Conservation (phyloP, 1,284 basidiomycete species). For the Cronartium ribicola region DNA sequence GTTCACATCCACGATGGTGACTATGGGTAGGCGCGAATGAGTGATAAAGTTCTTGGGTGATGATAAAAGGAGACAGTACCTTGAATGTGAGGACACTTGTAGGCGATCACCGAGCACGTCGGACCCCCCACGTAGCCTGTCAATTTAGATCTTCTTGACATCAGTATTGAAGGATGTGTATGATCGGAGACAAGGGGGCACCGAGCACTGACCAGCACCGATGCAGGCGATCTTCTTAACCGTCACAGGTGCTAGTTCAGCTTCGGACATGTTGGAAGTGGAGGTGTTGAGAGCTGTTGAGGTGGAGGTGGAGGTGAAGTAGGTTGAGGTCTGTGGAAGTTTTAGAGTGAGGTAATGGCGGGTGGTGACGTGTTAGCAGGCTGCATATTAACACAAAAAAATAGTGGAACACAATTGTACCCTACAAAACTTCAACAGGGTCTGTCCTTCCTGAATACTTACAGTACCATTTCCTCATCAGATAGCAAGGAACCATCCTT, state of each 20-base stretch:
- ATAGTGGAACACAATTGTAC: too few species aligned
- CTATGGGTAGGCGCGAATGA: constrained; percentile 49
- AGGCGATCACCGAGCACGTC: constrained; percentile 67
- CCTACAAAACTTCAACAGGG: too few species aligned
- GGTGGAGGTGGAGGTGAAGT: background rate
- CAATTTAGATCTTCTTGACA: background rate
- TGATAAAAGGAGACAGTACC: constrained; percentile 1
- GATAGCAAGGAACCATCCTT: too few species aligned
- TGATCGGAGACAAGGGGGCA: background rate
- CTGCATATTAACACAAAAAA: too few species aligned
- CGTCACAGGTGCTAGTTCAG: background rate
- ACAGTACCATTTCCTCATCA: too few species aligned
- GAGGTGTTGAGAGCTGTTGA: background rate
- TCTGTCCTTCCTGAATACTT: too few species aligned
- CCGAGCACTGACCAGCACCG: constrained; percentile 77
- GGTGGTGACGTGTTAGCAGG: too few species aligned
- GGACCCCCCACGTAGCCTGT: constrained; percentile 44
- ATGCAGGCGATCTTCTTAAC: constrained; percentile 56
- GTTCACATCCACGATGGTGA: constrained; percentile 98
- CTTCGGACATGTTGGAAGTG: background rate
- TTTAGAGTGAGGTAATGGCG: too few species aligned
- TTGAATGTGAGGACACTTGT: constrained; percentile 81
- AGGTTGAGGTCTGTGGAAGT: too few species aligned
- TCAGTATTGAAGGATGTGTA: background rate
- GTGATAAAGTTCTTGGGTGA: background rate